These are phyloP conservation scores for Niebla homalea DNA, from an alignment of 495 filamentous ascomycete genomes.

Conservation along the genomic window DNA sequence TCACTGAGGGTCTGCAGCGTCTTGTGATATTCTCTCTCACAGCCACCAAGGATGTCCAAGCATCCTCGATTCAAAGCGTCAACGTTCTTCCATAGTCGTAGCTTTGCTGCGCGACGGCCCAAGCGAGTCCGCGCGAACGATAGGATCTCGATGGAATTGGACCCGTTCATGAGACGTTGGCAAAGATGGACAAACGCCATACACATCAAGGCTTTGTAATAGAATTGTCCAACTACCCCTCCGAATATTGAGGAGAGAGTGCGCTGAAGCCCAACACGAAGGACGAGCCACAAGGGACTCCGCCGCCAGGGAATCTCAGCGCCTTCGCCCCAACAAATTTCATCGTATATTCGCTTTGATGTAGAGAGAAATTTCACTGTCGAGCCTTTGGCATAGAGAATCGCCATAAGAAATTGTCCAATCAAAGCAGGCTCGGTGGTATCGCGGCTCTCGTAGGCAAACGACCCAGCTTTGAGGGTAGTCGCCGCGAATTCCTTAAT, in stretches of 20 bases:
- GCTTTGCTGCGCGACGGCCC: slow-evolving; percentile 46
- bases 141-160: slow-evolving; percentile 19
- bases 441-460: slow-evolving; percentile 39
- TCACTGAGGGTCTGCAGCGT: slow-evolving; percentile 20
- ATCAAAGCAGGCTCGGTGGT: slow-evolving; percentile 40
- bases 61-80: not conserved
- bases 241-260: slow-evolving; percentile 33
- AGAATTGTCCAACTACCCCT: slow-evolving; percentile 29
- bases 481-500: slow-evolving; percentile 38
- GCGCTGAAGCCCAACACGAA: slow-evolving; percentile 41
- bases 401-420: slow-evolving; percentile 39
- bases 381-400: slow-evolving; percentile 41
- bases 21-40: slow-evolving; percentile 11
- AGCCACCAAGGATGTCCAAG: not conserved
- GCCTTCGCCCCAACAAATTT: slow-evolving; percentile 32
- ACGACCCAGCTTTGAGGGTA: slow-evolving; percentile 34
- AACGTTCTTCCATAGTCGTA: slow-evolving; percentile 30
- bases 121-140: slow-evolving; percentile 40
- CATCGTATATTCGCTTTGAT: slow-evolving; percentile 46
- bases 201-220: slow-evolving; percentile 47
- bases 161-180: slow-evolving; percentile 23
- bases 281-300: slow-evolving; percentile 42
- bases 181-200: slow-evolving; percentile 27
- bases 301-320: slow-evolving; percentile 43
- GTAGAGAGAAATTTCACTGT: slow-evolving; percentile 21